Base-by-base conservation (phyloP, 192 early-diverging fungal species). In the Cladochytrium replicatum region DNA sequence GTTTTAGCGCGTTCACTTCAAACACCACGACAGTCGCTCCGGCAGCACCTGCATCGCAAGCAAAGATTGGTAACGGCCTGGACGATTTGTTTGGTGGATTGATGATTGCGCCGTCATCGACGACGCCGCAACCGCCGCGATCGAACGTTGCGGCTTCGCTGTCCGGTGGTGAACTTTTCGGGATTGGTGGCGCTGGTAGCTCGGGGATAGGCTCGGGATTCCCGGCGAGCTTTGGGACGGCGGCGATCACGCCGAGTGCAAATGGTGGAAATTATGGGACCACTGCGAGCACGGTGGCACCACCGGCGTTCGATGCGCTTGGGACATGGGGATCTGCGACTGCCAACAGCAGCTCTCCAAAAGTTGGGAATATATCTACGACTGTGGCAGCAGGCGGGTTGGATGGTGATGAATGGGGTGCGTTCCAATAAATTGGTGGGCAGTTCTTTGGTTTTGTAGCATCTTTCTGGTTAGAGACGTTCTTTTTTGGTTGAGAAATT, bases 371-470 rank as follows among this genome's bases (percentile, higher is more conserved):
- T 13, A 2, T 21, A 24, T 15, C 15, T 15, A 11, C 9, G 15
- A 4, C 11, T n/a, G 22, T 11, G 51, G 8, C 22, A 6, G 11
- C 9, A 32, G 25, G 54, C 23, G 19, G 8, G 24, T 23, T 26
- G 23, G 21, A 30, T 21, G 40, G 50, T 6, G 58, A 58, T 37
- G 52, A 54, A 32, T 67, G 66, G 66, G 66, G 66, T 25, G 66
- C 60, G 25, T 67, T 67, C 46, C 59, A 67, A 22, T 67, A 46
- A 54, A 4, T n/a, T n/a, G n/a, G n/a, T n/a, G n/a, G n/a, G n/a
- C n/a, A n/a, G n/a, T n/a, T n/a, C n/a, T n/a, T n/a, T n/a, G n/a
- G n/a, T n/a, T n/a, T n/a, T n/a, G n/a, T n/a, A n/a, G n/a, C n/a
- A n/a, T n/a, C n/a, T n/a, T n/a, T n/a, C n/a, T n/a, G n/a, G n/a